Base-by-base conservation (phyloP, 148 eudicot genomes). In the Selenicereus undatus region DNA sequence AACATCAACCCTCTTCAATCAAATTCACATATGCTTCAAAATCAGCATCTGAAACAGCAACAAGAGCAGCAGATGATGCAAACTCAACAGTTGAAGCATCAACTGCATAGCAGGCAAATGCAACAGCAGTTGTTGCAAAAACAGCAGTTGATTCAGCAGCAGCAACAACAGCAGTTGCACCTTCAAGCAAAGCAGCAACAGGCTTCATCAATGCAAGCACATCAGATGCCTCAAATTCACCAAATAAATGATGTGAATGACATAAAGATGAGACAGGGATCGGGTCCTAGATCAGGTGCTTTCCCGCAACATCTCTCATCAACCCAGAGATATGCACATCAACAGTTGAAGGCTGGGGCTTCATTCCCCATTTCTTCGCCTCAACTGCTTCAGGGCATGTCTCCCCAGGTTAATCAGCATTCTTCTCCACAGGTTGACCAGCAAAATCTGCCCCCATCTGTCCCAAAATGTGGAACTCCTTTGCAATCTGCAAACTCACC, bases 341-440 rank as follows among this genome's bases (percentile, higher is more conserved):
- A 90, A 76, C 98, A 91, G 79, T 74, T 87, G 76, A 95, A 93
- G 84, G 72, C 93, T 56, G 95, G 92, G 80, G 76, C 89, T 71
- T 82, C 91, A 27, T 91, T 91, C 76, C 86, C 92, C 26, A 89
- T 87, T 73, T 87, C 98, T 50, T 89, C 98, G 30, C 94, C 97
- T n/a, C 97, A 93, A 81, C 85, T 87, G 75, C 86, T 91, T 77
- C 93, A 88, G 79, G 87, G 94, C 50, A 81, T 79, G 65, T 93
- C 97, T 84, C 97, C 96, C 50, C 97, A 93, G 82, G 86, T 91
- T 77, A 86, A 88, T 78, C 97, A 89, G 73, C 97, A 95, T 82
- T 80, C 89, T 79, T 94, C 98, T 70, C 99, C 99, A 11, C 97
- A 95, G 84, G 86, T 90, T 30, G 98, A 95, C 81, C 98, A 91